Percentiles rank a stretch among this genome's conserved stretches.
phyloP scores from a whole-genome alignment of 192 early-diverging fungal species.

The Backusella westeae region DNA sequence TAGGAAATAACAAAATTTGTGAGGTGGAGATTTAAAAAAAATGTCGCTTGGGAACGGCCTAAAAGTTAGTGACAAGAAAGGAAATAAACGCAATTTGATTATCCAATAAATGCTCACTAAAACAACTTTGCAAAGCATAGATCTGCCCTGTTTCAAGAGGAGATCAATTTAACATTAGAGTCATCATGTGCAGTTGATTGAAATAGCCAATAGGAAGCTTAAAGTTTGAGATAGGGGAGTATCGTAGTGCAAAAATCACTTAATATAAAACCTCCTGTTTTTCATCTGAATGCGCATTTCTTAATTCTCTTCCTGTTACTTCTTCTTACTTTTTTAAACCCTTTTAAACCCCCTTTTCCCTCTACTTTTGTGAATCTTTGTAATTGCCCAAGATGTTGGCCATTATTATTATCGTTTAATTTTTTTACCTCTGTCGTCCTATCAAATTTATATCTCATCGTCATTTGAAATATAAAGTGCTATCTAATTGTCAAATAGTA shows the following conservation, averaged over 20 bases:
- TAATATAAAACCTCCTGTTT: not conserved
- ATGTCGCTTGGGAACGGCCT: too few relatives aligned
- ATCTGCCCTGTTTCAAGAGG: not conserved
- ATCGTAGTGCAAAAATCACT: not conserved
- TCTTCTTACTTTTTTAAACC: not conserved
- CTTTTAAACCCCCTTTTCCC: not conserved
- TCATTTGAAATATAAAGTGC: not conserved
- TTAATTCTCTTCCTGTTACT: not conserved
- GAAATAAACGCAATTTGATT: slow-evolving; percentile 7
- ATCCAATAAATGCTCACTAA: not conserved
- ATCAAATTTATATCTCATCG: not conserved
- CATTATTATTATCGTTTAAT: slow-evolving; percentile 15
- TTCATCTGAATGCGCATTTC: not conserved
- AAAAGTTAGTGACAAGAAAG: not conserved
- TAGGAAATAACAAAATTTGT: too few relatives aligned
- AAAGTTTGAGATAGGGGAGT: not conserved
- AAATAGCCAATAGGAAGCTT: not conserved
- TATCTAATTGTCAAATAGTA: slow-evolving; percentile 5
- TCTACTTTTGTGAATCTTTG: not conserved
- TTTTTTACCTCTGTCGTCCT: not conserved
- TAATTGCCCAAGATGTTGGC: slow-evolving; percentile 21
- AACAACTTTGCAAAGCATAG: not conserved
- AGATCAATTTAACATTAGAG: not conserved
- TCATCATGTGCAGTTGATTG: slow-evolving; percentile 7
- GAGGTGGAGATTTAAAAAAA: too few relatives aligned